phyloP scores from a whole-genome alignment of 2,329 filamentous ascomycete genomes.

The Ceratocystis smalleyi region DNA sequence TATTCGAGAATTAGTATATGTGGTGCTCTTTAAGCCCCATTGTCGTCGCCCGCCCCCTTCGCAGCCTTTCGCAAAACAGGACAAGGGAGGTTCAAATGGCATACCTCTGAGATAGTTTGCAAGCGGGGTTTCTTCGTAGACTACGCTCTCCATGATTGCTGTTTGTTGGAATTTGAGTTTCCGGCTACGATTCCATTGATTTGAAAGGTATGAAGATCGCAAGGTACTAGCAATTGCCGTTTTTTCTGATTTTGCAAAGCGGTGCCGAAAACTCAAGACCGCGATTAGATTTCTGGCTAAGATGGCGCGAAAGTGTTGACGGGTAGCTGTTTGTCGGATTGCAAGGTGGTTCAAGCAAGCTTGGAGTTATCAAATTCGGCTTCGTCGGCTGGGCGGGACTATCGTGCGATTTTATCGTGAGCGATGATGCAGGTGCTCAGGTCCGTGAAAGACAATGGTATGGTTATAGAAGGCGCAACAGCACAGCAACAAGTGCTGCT shows the following conservation, averaged over 20 bases:
- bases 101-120: slow-evolving; percentile 80
- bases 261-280: not conserved
- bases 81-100: slow-evolving; percentile 18
- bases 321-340: not conserved
- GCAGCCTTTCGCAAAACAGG: not conserved
- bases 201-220: not conserved
- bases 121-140: slow-evolving; percentile 75
- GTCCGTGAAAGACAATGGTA: not conserved
- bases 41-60: not conserved
- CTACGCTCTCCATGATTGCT: slow-evolving; percentile 61
- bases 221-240: not conserved
- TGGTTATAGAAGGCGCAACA: not conserved
- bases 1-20: slow-evolving; percentile 20
- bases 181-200: slow-evolving; percentile 6
- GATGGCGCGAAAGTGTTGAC: not conserved
- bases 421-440: not conserved
- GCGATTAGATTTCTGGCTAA: not conserved
- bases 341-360: not conserved
- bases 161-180: slow-evolving; percentile 6
- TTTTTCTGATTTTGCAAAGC: not conserved
- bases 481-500: slow-evolving; percentile 3
- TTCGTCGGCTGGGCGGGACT: not conserved
- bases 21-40: slow-evolving; percentile 11
- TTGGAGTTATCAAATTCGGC: not conserved
- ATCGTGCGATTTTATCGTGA: slow-evolving; percentile 1